Evolutionary conservation across 345 rosid genomes (phyloP).

Genomic region (Camelina sativa): DNA sequence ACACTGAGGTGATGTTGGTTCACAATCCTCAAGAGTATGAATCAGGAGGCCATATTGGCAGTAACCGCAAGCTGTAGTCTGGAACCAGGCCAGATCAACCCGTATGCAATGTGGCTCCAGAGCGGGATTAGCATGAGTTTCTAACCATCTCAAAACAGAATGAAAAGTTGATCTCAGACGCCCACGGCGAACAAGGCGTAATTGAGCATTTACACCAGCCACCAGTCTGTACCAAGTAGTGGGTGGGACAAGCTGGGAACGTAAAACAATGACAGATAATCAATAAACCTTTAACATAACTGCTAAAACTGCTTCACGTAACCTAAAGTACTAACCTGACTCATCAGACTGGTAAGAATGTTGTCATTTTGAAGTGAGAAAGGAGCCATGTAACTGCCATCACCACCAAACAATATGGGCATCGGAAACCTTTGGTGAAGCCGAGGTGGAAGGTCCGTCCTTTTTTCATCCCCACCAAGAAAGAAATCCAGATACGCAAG

Average conservation of each 20-base stretch:
- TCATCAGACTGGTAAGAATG: conserved; percentile 84
- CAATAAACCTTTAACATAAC: conserved; percentile 35
- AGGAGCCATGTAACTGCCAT: conserved; percentile 98
- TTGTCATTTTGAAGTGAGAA: conserved; percentile 94
- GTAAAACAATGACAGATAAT: conserved; percentile 24
- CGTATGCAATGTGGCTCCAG: conserved; percentile 64
- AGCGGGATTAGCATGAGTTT: conserved; percentile 90
- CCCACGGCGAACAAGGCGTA: conserved; percentile 90
- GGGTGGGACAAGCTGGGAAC: conserved; percentile 74
- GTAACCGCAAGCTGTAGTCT: conserved; percentile 78
- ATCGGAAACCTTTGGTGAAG: conserved; percentile 79
- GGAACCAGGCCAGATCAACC: conserved; percentile 96
- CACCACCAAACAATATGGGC: conserved; percentile 90
- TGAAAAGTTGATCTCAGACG: conserved; percentile 69
- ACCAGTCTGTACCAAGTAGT: conserved; percentile 94
- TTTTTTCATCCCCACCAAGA: conserved; percentile 98
- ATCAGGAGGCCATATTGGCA: conserved; percentile 87
- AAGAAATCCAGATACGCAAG: conserved; percentile 95
- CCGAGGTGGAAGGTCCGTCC: conserved; percentile 87
- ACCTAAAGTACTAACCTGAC: conserved; percentile 66
- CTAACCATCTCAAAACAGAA: conserved; percentile 82
- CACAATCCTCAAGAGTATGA: conserved; percentile 62
- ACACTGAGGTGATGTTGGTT: conserved; percentile 46
- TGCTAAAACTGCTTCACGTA: conserved; percentile 27
- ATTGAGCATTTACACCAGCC: conserved; percentile 96